phyloP scores from a whole-genome alignment of 2,329 filamentous ascomycete genomes.

The Ciborinia camelliae region DNA sequence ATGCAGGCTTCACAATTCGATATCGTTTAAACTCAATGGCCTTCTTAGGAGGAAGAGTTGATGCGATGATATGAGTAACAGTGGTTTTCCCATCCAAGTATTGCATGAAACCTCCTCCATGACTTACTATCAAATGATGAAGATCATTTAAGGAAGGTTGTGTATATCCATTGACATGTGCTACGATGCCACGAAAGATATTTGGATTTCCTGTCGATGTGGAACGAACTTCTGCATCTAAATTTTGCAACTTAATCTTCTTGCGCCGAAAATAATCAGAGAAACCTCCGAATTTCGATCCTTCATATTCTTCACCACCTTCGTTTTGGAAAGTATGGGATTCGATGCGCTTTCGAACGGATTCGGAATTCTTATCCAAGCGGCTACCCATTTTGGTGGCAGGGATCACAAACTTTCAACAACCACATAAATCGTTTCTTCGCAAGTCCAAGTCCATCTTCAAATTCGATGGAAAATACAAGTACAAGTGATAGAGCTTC shows the following conservation, averaged over 20 bases:
- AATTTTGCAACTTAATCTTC: slow-evolving; percentile 95
- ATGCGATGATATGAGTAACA: slow-evolving; percentile 94
- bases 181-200: slow-evolving; percentile 88
- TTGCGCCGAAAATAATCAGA: slow-evolving; percentile 90
- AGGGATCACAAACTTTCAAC: too few species aligned
- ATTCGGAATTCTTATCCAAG: slow-evolving; percentile 61
- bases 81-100: slow-evolving; percentile 93
- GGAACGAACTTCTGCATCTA: slow-evolving; percentile 77
- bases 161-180: slow-evolving; percentile 92
- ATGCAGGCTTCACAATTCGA: slow-evolving; percentile 89
- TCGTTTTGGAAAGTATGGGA: slow-evolving; percentile 73
- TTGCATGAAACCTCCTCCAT: slow-evolving; percentile 94
- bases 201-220: slow-evolving; percentile 66
- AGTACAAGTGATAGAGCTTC: not conserved
- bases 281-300: slow-evolving; percentile 84
- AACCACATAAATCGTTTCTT: not conserved
- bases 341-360: slow-evolving; percentile 59
- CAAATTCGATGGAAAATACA: not conserved
- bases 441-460: not conserved
- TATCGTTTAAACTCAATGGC: slow-evolving; percentile 82
- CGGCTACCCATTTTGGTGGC: slow-evolving; percentile 52
- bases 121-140: slow-evolving; percentile 79
- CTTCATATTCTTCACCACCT: slow-evolving; percentile 85
- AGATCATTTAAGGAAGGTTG: slow-evolving; percentile 89
- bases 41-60: slow-evolving; percentile 87